These are phyloP conservation scores for Peronospora destructor DNA, from an alignment of 352 stramenopile species.

Conservation along the genomic window DNA sequence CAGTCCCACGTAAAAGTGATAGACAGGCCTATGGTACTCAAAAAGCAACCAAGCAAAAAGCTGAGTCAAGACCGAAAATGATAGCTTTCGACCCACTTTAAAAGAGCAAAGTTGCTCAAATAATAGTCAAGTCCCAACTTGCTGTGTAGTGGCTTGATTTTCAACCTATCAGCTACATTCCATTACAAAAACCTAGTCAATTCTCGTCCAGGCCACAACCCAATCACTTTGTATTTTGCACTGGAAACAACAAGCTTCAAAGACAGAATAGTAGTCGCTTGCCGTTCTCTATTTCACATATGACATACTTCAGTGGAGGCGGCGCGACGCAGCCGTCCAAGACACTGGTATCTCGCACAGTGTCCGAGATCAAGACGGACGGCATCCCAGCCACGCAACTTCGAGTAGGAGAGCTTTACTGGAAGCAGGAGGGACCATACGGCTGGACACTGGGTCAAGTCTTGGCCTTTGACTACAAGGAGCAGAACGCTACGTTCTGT, in stretches of 20 bases:
- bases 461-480: constrained; percentile 32
- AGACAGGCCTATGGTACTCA: constrained; percentile 3
- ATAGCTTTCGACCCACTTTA: no score
- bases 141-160: constrained; percentile 1
- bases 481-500: constrained; percentile 40
- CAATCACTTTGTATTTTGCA: constrained; percentile 22
- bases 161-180: constrained; percentile 6
- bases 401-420: constrained; percentile 76
- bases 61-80: no score
- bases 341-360: neutral
- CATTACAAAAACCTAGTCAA: constrained; percentile 8
- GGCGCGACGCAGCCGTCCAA: constrained; percentile 9
- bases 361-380: constrained; percentile 16
- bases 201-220: constrained; percentile 3
- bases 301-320: constrained; percentile 15
- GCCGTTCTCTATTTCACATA: neutral
- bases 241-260: constrained; percentile 6
- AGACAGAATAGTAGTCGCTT: neutral
- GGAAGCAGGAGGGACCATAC: constrained; percentile 57
- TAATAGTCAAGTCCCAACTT: no score
- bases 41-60: neutral
- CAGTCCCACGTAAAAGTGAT: constrained; percentile 15
- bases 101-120: no score
- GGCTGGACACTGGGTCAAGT: constrained; percentile 71
- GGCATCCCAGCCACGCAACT: constrained; percentile 20